A percentile compares a stretch with the other conserved stretches of the same genome.
These are phyloP conservation scores for Boletus rubescentipes DNA, from an alignment of 768 basidiomycete genomes.

Conservation along the genomic window DNA sequence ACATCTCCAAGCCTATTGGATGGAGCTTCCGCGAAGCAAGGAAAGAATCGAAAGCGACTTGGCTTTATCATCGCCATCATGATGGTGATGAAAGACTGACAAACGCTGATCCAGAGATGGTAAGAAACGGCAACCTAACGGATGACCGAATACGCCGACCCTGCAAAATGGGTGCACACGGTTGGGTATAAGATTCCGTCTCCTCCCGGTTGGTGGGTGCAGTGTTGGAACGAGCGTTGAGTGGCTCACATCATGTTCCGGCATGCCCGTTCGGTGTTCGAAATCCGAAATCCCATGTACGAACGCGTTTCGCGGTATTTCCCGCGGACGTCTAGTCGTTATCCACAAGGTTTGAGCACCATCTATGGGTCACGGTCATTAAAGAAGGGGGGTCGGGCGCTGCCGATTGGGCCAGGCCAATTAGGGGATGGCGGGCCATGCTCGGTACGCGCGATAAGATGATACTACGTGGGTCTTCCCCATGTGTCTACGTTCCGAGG, in stretches of 20 bases:
- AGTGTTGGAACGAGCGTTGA: neutral
- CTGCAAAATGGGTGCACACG: neutral
- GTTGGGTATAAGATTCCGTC: neutral
- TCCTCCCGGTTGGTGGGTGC: slow-evolving; percentile 1
- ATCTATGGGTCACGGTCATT: slow-evolving; percentile 16
- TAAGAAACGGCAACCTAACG: neutral
- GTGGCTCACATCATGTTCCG: neutral
- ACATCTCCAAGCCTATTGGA: neutral
- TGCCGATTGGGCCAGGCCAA: slow-evolving; percentile 1
- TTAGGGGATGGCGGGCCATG: slow-evolving; percentile 1
- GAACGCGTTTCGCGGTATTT: slow-evolving; percentile 4
- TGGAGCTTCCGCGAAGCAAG: slow-evolving; percentile 25
- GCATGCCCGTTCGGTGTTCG: slow-evolving; percentile 2
- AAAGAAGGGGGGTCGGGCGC: slow-evolving; percentile 5
- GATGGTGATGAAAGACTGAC: slow-evolving; percentile 8
- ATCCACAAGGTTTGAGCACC: slow-evolving; percentile 1
- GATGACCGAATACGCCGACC: slow-evolving; percentile 9
- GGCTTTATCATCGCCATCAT: slow-evolving; percentile 7
- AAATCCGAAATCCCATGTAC: neutral
- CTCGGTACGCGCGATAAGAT: slow-evolving; percentile 22
- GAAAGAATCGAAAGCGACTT: slow-evolving; percentile 1
- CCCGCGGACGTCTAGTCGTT: neutral
- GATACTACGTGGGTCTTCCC: neutral
- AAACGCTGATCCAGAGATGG: slow-evolving; percentile 1
- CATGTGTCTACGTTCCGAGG: slow-evolving; percentile 12